Evolutionary conservation across 1,284 basidiomycete genomes (phyloP).

Genomic region (Leccinum pseudoinsigne): DNA sequence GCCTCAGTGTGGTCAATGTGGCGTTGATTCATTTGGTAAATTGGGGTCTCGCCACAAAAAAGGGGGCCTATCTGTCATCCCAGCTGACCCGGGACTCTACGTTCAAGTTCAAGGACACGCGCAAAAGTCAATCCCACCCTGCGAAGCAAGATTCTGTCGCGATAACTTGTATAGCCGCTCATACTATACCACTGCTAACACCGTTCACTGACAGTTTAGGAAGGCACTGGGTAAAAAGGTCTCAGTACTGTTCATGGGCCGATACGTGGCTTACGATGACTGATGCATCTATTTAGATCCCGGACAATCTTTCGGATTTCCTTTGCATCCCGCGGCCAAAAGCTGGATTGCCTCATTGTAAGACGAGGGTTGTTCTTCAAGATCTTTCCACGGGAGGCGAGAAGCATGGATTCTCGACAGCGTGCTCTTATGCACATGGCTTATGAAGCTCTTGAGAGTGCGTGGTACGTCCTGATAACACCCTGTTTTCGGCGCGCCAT

Average conservation of each 20-base stretch:
- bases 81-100: too few species aligned
- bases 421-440: conserved; percentile 63
- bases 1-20: too few species aligned
- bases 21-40: too few species aligned
- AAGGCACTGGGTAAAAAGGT: conserved; percentile 50
- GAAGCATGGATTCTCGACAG: conserved; percentile 74
- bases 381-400: conserved; percentile 70
- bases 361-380: conserved; percentile 65
- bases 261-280: not conserved
- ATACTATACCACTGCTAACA: conserved; percentile 57
- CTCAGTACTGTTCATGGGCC: conserved; percentile 45
- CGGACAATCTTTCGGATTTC: conserved; percentile 46
- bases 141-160: conserved; percentile 56
- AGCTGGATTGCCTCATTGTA: conserved; percentile 32
- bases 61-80: too few species aligned
- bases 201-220: conserved; percentile 49
- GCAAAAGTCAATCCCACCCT: not conserved
- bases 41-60: too few species aligned
- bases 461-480: conserved; percentile 65
- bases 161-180: conserved; percentile 68
- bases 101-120: conserved; percentile 24
- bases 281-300: conserved; percentile 46
- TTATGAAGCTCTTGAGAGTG: conserved; percentile 65
- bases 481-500: conserved; percentile 49
- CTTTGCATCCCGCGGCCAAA: conserved; percentile 10